A percentile compares a stretch with the other conserved stretches of the same genome.
phyloP scores from a whole-genome alignment of 345 rosid genomes.

The Erodium maritimum region DNA sequence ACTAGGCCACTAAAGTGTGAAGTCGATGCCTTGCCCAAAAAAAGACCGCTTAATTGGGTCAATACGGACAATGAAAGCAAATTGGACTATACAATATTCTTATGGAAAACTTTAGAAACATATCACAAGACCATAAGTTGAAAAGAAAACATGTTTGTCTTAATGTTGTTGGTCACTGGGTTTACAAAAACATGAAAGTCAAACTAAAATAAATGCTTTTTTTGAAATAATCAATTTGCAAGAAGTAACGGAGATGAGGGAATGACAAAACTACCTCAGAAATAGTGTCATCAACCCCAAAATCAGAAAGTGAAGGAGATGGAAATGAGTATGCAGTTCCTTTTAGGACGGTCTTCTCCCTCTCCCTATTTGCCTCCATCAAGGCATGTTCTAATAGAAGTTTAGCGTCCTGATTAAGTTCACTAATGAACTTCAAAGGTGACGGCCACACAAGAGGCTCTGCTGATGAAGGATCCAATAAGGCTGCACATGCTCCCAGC shows the following conservation, averaged over 20 bases:
- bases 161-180: neutral
- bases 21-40: neutral
- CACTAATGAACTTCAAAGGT: conserved; percentile 89
- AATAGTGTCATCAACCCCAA: conserved; percentile 46
- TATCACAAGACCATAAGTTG: no score
- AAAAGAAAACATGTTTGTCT: no score
- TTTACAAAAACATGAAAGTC: neutral
- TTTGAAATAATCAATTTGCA: no score
- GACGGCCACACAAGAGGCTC: conserved; percentile 99
- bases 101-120: no score
- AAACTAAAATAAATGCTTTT: neutral
- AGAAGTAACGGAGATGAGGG: neutral
- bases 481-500: conserved; percentile 79
- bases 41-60: neutral
- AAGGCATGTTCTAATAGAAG: conserved; percentile 66
- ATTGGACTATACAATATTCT: neutral
- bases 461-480: conserved; percentile 80
- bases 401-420: conserved; percentile 77
- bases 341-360: conserved; percentile 74
- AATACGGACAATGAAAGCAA: neutral
- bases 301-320: conserved; percentile 61
- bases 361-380: conserved; percentile 75
- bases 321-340: conserved; percentile 45
- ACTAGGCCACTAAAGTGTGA: neutral
- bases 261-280: conserved; percentile 54